A percentile compares a stretch with the other conserved stretches of the same genome.
Conservation (phyloP, 2,329 filamentous ascomycete genomes). For the Aspergillus floridensis region DNA sequence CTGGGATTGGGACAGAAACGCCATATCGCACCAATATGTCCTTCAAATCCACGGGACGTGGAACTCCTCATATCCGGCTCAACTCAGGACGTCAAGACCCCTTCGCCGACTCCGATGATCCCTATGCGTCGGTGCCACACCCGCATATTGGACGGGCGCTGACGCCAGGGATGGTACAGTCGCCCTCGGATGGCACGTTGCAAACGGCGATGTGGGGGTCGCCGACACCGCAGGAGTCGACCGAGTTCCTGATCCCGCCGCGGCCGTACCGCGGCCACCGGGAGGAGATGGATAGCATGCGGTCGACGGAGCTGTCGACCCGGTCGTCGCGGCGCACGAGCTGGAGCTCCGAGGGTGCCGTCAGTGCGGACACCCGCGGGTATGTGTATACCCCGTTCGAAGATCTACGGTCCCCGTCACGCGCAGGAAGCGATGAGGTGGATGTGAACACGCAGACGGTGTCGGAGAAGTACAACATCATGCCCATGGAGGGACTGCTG, state of each 20-base stretch:
- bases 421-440: slow-evolving; percentile 63
- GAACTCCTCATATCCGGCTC: slow-evolving; percentile 60
- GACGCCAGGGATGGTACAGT: slow-evolving; percentile 16
- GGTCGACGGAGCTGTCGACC: slow-evolving; percentile 51
- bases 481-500: slow-evolving; percentile 63
- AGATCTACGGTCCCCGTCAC: slow-evolving; percentile 58
- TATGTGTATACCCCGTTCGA: slow-evolving; percentile 57
- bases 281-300: slow-evolving; percentile 49
- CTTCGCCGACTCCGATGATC: slow-evolving; percentile 38
- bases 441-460: slow-evolving; percentile 70
- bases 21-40: slow-evolving; percentile 11
- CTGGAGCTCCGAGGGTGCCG: slow-evolving; percentile 59
- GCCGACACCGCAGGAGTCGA: slow-evolving; percentile 50
- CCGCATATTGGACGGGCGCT: slow-evolving; percentile 25
- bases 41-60: slow-evolving; percentile 13
- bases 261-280: slow-evolving; percentile 48
- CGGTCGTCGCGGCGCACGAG: slow-evolving; percentile 63
- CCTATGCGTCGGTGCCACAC: slow-evolving; percentile 20
- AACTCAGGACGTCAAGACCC: slow-evolving; percentile 60
- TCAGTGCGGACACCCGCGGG: slow-evolving; percentile 51
- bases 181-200: slow-evolving; percentile 31
- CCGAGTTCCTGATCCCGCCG: slow-evolving; percentile 41
- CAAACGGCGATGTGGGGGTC: slow-evolving; percentile 46
- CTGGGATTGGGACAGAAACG: background rate
- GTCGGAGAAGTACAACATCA: slow-evolving; percentile 70